Conservation (phyloP, 1,139 yeast genomes). For the Tardiomyces blankii region DNA sequence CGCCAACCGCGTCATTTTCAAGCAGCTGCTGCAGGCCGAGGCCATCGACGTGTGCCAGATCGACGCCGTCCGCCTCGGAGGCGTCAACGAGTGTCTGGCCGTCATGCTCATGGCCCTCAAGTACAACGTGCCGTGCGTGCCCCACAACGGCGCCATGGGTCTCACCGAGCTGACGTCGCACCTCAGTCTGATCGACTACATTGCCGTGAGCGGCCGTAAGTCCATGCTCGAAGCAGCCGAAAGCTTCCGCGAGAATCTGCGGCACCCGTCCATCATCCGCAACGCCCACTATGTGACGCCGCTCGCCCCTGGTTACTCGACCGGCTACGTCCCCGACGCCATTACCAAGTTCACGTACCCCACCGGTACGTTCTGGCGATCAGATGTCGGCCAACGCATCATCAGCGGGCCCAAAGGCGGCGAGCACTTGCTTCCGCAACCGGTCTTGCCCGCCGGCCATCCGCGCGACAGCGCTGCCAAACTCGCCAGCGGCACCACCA, state of each 20-base stretch:
- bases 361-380: conserved; percentile 24
- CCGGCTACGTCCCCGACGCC: conserved; percentile 20
- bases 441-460: background rate
- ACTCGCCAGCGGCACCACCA: background rate
- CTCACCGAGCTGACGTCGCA: conserved; percentile 27
- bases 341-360: conserved; percentile 24
- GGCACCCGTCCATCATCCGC: conserved; percentile 21
- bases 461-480: background rate
- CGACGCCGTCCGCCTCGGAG: conserved; percentile 27
- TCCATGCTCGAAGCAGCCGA: conserved; percentile 20
- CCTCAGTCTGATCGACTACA: conserved; percentile 24
- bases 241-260: conserved; percentile 17
- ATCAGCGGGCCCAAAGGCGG: conserved; percentile 15
- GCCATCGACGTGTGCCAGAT: conserved; percentile 28
- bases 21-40: conserved; percentile 24
- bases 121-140: conserved; percentile 24
- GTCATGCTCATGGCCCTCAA: conserved; percentile 27
- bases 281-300: conserved; percentile 27
- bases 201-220: conserved; percentile 20
- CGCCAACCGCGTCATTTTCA: conserved; percentile 27
- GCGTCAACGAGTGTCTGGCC: conserved; percentile 27
- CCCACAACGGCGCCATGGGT: conserved; percentile 29
- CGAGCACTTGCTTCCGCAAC: conserved; percentile 8
- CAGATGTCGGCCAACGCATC: conserved; percentile 13
- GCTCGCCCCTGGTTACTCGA: conserved; percentile 24